A percentile compares a stretch with the other conserved stretches of the same genome.
Evolutionary conservation across 2,329 filamentous ascomycete genomes (phyloP).

Genomic region (Penicillium nordicum): DNA sequence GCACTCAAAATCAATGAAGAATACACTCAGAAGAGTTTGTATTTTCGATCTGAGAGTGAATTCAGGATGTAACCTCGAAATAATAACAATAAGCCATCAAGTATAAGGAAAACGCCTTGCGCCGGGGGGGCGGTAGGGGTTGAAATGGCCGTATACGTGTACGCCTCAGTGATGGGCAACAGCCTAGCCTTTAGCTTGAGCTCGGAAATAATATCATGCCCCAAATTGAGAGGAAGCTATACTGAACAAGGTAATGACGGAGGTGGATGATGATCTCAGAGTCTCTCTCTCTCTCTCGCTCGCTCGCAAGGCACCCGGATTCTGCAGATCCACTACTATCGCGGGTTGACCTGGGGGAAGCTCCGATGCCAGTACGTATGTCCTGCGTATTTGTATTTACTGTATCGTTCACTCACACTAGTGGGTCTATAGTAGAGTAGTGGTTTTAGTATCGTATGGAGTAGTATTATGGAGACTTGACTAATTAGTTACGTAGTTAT

Average conservation of each 20-base stretch:
- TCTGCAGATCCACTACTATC: not conserved
- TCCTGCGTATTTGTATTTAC: not conserved
- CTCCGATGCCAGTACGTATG: not conserved
- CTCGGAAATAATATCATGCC: not conserved
- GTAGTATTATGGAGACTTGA: not conserved
- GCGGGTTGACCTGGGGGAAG: slow-evolving; percentile 1
- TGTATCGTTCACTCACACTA: not conserved
- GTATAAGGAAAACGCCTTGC: slow-evolving; percentile 12
- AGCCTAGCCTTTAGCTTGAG: not conserved
- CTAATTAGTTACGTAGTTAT: not conserved
- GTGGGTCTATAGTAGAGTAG: not conserved
- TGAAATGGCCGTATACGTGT: not conserved
- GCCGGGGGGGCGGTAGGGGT: slow-evolving; percentile 4
- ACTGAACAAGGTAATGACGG: not conserved
- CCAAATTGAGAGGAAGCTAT: not conserved
- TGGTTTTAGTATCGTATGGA: not conserved
- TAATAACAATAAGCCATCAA: slow-evolving; percentile 5
- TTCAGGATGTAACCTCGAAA: not conserved
- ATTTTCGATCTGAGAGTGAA: not conserved
- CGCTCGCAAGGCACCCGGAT: slow-evolving; percentile 11
- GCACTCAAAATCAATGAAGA: not conserved
- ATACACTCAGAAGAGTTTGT: not conserved
- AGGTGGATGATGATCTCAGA: slow-evolving; percentile 1
- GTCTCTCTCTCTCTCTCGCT: too few relatives aligned
- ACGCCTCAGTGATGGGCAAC: not conserved